Evolutionary conservation across 139 green algal species (phyloP), one percentile per base, ranked within the genome.

Genomic region (Tetraselmis chui): DNA sequence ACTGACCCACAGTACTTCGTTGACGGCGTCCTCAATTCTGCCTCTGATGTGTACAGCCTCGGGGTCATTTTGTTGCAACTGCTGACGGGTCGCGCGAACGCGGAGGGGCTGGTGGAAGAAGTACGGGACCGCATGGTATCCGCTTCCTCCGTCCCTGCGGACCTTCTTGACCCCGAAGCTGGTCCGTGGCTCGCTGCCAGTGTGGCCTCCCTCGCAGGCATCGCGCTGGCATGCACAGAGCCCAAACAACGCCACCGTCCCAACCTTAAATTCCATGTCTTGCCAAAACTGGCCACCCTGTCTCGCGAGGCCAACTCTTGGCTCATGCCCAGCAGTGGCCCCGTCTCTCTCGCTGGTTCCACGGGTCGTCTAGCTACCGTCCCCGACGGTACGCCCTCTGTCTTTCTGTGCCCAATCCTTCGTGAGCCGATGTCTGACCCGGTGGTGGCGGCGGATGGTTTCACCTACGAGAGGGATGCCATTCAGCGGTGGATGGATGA

Each of bases 401-500:
- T 59, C 78, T 90, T 88, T 82, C 32, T 88, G 26, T 90, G 86
- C 79, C 86, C 86, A 0, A 82, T 90, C 28, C 85, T 84, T 1
- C 32, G 75, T 1, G 27, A 81, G 75, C 26, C 88, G 25, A 90
- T 91, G 88, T 31, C 80, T 27, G 86, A 91, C 45, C 88, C 88
- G 0, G 88, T 91, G 76, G 83, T 91, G 27, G 88, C 88, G 0
- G 84, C 84, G 22, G 88, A 91, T 74, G 88, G 88, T 27, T 88
- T 89, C 82, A 89, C 86, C 18, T 91, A 90, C 81, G 86, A 91
- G 77, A 31, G 82, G 0, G 24, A 32, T 28, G 80, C 86, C 80
- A 91, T 91, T 18, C 32, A 83, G 32, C 45, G 45, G 11, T 67
- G 45, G 45, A 67, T 67, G 45, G 18, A 67, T 18, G 45, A 67